Percentiles rank a stretch among this genome's conserved stretches.
Conservation (phyloP, 2,329 filamentous ascomycete genomes). For the Phialophora macrospora region DNA sequence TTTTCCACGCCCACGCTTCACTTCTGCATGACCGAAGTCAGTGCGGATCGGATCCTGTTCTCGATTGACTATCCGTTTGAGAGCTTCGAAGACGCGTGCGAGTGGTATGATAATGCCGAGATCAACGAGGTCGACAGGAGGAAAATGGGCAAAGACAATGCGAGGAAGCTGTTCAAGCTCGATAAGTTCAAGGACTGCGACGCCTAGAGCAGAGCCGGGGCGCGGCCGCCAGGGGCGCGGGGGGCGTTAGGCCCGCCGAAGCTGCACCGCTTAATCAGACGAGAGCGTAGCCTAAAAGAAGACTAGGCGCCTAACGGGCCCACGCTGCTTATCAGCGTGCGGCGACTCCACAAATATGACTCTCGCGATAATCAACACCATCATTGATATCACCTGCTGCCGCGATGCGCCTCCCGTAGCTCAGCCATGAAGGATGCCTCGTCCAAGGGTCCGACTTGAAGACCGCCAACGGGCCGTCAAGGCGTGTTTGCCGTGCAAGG, state of each 20-base stretch:
- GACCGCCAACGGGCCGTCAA: conserved; percentile 57
- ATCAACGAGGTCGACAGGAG: conserved; percentile 56
- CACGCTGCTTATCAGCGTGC: not conserved
- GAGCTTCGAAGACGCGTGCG: conserved; percentile 38
- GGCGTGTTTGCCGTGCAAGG: conserved; percentile 56
- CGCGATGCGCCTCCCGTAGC: not conserved
- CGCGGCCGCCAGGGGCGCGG: too few species aligned
- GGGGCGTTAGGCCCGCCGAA: not conserved
- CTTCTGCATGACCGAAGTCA: conserved; percentile 49
- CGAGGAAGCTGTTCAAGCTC: conserved; percentile 52
- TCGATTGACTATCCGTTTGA: conserved; percentile 47
- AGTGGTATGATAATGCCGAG: conserved; percentile 39
- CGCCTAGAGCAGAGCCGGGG: not conserved
- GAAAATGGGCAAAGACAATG: conserved; percentile 57
- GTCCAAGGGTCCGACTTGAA: conserved; percentile 57
- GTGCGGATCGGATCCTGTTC: conserved; percentile 49
- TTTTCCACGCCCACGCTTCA: conserved; percentile 48
- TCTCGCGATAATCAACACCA: not conserved
- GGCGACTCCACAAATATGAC: conserved; percentile 5
- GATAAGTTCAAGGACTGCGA: conserved; percentile 31
- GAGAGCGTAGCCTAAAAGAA: not conserved
- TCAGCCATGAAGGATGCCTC: conserved; percentile 51
- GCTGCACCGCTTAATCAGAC: not conserved
- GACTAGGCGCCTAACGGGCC: too few species aligned
- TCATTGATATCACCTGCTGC: not conserved